Evolutionary conservation across 139 green algal genomes (phyloP), one percentile per base, ranked within the genome.

Genomic region (Medakamo hakoo): DNA sequence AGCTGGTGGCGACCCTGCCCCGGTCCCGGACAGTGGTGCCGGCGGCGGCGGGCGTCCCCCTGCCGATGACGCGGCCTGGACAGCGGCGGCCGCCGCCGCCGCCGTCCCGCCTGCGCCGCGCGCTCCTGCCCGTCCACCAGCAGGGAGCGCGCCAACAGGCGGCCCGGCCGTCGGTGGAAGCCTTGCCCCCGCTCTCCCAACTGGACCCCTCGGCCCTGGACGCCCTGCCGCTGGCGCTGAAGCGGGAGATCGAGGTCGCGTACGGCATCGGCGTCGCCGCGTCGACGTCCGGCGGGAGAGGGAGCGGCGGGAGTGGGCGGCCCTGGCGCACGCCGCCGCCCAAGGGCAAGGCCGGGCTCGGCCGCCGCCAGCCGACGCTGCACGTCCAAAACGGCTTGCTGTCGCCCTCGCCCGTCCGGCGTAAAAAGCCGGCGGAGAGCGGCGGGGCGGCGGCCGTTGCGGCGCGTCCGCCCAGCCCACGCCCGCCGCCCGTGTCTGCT

Each of bases 131-230:
- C 21, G 25, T 27, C 0, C 32, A 63, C 1, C 59, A 64, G 49
- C 48, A 61, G n/a, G 24, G 59, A 30, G 30, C 62, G 67, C 64
- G 63, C 49, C 1, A 1, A 3, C 22, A n/a, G 27, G 25, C 49
- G 25, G 32, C 9, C 3, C 29, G 19, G 9, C 55, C 59, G 1
- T 49, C 49, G 25, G 65, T 78, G 19, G 57, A 57, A 57, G 55
- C 63, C 0, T 58, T 89, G 65, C 74, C 77, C 1, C 70, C 82
- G 5, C 29, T 69, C 2, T 83, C 78, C 1, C 73, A 91, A 57
- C 63, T 94, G 4, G 85, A 94, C 60, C 63, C 63, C 0, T 67
- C 71, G 9, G 84, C 91, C 55, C 32, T 91, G 55, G 73, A 78
- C 2, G 80, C 71, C 1, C 74, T 94, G 60, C 86, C 86, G 3